phyloP scores from a whole-genome alignment of 345 rosid species.

The Eucalyptus microcorys region DNA sequence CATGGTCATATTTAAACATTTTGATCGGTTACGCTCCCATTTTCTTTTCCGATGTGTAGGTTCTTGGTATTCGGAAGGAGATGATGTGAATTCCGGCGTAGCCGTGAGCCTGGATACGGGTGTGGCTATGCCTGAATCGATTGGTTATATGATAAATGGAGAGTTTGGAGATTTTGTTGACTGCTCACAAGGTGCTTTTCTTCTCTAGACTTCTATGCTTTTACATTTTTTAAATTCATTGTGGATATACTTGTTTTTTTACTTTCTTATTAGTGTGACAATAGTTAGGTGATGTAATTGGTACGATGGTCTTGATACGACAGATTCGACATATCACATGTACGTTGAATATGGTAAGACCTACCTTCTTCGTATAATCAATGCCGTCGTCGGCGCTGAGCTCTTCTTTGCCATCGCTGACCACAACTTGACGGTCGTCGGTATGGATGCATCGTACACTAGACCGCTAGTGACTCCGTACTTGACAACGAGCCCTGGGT shows the following conservation, averaged over 20 bases:
- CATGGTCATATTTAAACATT: not conserved
- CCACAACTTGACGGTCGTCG: conserved; percentile 16
- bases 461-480: conserved; percentile 2
- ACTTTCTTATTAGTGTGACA: not conserved
- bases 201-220: not conserved
- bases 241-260: not conserved
- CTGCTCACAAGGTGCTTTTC: not conserved
- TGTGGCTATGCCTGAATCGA: not conserved
- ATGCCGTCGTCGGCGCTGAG: conserved; percentile 9
- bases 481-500: conserved; percentile 11
- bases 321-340: not conserved
- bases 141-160: not conserved
- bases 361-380: conserved; percentile 11
- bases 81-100: not conserved
- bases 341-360: conserved; percentile 7
- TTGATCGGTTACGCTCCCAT: not conserved
- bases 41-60: not conserved
- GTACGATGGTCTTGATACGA: not conserved
- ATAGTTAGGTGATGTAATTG: not conserved
- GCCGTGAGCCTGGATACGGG: not conserved
- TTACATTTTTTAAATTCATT: not conserved
- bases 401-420: conserved; percentile 13
- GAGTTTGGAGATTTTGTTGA: not conserved
- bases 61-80: not conserved
- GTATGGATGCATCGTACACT: conserved; percentile 7